Evolutionary conservation across 768 basidiomycete genomes (phyloP), one percentile per base, ranked within the genome.

Genomic region (Trametes maxima): DNA sequence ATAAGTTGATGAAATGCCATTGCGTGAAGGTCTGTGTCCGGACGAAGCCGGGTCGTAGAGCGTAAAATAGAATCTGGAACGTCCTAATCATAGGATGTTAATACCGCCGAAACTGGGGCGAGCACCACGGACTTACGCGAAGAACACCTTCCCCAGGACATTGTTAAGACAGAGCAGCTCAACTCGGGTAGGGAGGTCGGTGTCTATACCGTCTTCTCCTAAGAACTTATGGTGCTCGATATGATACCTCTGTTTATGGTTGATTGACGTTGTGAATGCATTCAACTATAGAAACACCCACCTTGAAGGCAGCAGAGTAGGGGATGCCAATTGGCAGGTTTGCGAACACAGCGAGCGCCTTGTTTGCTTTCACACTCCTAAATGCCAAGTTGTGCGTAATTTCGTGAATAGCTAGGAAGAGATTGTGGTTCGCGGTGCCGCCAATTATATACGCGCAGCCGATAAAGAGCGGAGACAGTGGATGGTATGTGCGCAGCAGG

Each of bases 371-470:
- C 47, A 98, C 83, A 22, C 89, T 82, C 63, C 82, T 84, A 78
- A 98, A 98, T 1, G 94, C 97, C 25, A 99, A 82, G 72, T 98
- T 98, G 74, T 99, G 97, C 2, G 95, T 97, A 63, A 99, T 97
- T 71, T 99, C 97, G 72, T 99, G 97, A 55, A 99, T 97, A 44
- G 97, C 94, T 49, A 99, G 85, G 76, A 99, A 99, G 40, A 96
- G 82, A 73, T 98, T 99, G 73, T 99, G 97, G 76, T 98, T 99
- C 8, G 90, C 89, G 0, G 96, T 98, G 3, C 94, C 97, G 1
- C 97, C 97, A 50, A 98, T 82, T 14, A 76, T 79, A 72, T 98
- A 98, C 0, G 96, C 94, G 13, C 80, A 79, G 59, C 88, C 64
- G 58, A 98, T 69, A 75, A 97, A 98, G 49, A 78, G 68, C 21